Evolutionary conservation across 179 eudicot genomes (phyloP), one percentile per base, ranked within the genome.

Genomic region (Drosera spatulata): DNA sequence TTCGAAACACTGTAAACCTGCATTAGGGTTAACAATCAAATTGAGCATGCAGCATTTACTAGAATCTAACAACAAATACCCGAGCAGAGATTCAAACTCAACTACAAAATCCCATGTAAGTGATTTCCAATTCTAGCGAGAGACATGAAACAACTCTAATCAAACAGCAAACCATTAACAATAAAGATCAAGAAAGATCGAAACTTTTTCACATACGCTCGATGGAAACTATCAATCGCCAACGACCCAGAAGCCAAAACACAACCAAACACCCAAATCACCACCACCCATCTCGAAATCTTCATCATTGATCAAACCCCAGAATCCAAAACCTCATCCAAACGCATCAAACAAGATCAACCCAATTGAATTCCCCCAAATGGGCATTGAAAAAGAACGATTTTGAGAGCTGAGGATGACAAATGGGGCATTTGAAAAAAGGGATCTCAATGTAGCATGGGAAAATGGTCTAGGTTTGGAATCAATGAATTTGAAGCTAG

Each of bases 201-300:
- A 39, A 39, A 56, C 10, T 39, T 45, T 58, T 13, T 51, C 39
- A 62, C 87, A 72, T 74, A 86, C 90, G 95, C 85, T 82, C 73
- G 86, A 66, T 73, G 76, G 14, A 78, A 71, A 76, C 82, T 78
- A 14, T 80, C 85, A 62, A 71, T 63, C 39, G 87, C 65, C 39
- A 70, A 68, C 42, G 75, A 73, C 77, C 85, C 87, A 65, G 63
- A 66, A 73, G 75, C 62, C 48, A 69, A 67, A 52, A 65, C 56
- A 53, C 72, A 59, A 13, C 74, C 51, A 48, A 59, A 39, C 51
- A 75, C 7, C 66, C 64, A 73, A 73, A 75, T 14, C 53, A 65
- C 65, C 40, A 60, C 60, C 58, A 69, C 72, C 84, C 84, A 75
- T 15, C 66, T 64, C 61, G 56, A 66, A 73, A 67, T 72, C 72